Percentiles rank a stretch among this genome's conserved stretches.
These are phyloP conservation scores for Tremella yokohamensis DNA, from an alignment of 768 basidiomycete genomes.

Conservation along the genomic window DNA sequence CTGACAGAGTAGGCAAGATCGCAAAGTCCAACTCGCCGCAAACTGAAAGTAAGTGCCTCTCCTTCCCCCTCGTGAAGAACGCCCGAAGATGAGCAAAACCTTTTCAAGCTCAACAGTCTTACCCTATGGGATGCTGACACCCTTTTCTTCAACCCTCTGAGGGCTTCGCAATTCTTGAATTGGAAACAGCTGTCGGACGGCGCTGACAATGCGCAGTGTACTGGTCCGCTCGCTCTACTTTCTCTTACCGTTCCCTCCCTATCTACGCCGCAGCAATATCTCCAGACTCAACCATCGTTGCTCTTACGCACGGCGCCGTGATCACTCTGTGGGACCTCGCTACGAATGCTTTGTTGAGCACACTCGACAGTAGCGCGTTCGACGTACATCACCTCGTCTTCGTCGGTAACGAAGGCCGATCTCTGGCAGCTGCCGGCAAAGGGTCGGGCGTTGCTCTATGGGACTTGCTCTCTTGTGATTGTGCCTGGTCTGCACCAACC, in stretches of 20 bases:
- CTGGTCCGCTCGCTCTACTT: constrained; percentile 75
- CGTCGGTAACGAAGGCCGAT: constrained; percentile 68
- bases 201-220: constrained; percentile 55
- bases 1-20: constrained; percentile 37
- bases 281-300: constrained; percentile 77
- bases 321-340: constrained; percentile 72
- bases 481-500: constrained; percentile 21
- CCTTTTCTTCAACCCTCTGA: constrained; percentile 50
- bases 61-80: constrained; percentile 1
- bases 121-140: constrained; percentile 44
- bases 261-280: constrained; percentile 68
- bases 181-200: background rate
- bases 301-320: constrained; percentile 64
- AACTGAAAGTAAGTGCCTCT: constrained; percentile 38
- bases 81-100: constrained; percentile 45
- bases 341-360: constrained; percentile 61
- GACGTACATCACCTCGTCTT: constrained; percentile 55
- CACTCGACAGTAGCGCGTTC: constrained; percentile 61
- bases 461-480: constrained; percentile 51
- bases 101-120: constrained; percentile 53
- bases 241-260: constrained; percentile 68
- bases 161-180: constrained; percentile 13
- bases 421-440: constrained; percentile 57
- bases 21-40: background rate
- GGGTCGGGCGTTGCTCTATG: constrained; percentile 44